These are phyloP conservation scores for Apophysomyces trapeziformis DNA, from an alignment of 371 early-diverging fungal species.

Conservation along the genomic window DNA sequence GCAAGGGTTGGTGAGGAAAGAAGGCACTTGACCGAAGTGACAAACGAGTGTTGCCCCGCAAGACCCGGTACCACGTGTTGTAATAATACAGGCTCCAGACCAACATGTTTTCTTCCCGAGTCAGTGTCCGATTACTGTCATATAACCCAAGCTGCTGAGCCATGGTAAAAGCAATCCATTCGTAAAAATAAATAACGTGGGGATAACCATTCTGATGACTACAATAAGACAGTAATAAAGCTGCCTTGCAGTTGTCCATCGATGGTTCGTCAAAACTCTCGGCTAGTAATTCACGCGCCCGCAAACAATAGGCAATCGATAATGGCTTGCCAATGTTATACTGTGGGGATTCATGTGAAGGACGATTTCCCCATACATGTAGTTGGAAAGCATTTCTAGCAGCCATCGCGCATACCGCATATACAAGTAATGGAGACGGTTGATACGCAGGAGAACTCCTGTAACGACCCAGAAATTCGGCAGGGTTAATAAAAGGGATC, in stretches of 20 bases:
- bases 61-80: slow-evolving; percentile 39
- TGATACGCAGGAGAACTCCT: slow-evolving; percentile 26
- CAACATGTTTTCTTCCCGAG: slow-evolving; percentile 29
- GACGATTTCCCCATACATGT: slow-evolving; percentile 50
- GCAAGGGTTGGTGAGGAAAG: slow-evolving; percentile 28
- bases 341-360: slow-evolving; percentile 29
- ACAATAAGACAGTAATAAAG: slow-evolving; percentile 46
- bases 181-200: slow-evolving; percentile 40
- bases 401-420: slow-evolving; percentile 53
- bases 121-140: slow-evolving; percentile 24
- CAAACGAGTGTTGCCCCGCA: slow-evolving; percentile 30
- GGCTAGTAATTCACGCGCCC: slow-evolving; percentile 39
- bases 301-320: slow-evolving; percentile 47
- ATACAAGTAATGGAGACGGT: slow-evolving; percentile 39
- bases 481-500: slow-evolving; percentile 41
- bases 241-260: slow-evolving; percentile 43
- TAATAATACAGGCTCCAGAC: slow-evolving; percentile 50
- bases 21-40: slow-evolving; percentile 24
- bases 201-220: slow-evolving; percentile 49
- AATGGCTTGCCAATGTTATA: slow-evolving; percentile 54
- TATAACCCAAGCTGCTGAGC: slow-evolving; percentile 50
- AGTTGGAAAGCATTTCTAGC: slow-evolving; percentile 53
- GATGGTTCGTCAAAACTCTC: slow-evolving; percentile 52
- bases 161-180: slow-evolving; percentile 50
- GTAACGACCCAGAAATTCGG: slow-evolving; percentile 36